Evolutionary conservation across 805 yeast species (phyloP), one percentile per base, ranked within the genome.

Genomic region (Candida jianshihensis): DNA sequence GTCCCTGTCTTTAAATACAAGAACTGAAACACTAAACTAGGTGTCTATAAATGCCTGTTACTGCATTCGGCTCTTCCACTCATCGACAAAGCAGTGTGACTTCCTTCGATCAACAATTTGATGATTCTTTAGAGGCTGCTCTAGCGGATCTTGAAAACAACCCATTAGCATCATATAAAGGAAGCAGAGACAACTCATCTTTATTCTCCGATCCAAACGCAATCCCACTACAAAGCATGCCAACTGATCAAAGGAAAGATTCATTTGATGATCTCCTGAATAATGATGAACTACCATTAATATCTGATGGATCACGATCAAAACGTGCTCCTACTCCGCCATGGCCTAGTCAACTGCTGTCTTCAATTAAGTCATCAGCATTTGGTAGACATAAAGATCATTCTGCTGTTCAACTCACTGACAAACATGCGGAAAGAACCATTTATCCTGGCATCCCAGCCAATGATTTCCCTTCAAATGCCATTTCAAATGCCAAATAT

Each of bases 401-500:
- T 9, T 29, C 38, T 13, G 44, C 42, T 14, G 54, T 55, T 22
- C 46, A 47, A 24, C 42, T 57, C 31, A 52, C 54, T 3, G 57
- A 57, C 17, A 47, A 53, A 24, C 53, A 57, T 40, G 40, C 47
- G 2, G 70, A 66, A 42, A 57, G 73, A 47, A 63, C 63, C 31
- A 59, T 68, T 3, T 64, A 64, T 42, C 71, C 71, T 4, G 63
- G 61, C 17, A 59, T 66, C 22, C 65, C 71, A 2, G 60, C 60
- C 6, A 40, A 56, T 33, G 56, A 48, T 33, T 65, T 63, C 38
- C 65, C 92, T 2, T 62, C 86, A 11, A 92, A 92, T 57, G 85
- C 92, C 6, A 73, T 92, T 12, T 84, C 95, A 32, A 92, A 92
- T 60, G 97, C 98, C 17, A 90, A 89, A 60, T 92, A 92, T 61